Percentiles rank a stretch among this genome's conserved stretches.
Evolutionary conservation across 2,329 filamentous ascomycete genomes (phyloP).

Genomic region (Alternaria rosae): DNA sequence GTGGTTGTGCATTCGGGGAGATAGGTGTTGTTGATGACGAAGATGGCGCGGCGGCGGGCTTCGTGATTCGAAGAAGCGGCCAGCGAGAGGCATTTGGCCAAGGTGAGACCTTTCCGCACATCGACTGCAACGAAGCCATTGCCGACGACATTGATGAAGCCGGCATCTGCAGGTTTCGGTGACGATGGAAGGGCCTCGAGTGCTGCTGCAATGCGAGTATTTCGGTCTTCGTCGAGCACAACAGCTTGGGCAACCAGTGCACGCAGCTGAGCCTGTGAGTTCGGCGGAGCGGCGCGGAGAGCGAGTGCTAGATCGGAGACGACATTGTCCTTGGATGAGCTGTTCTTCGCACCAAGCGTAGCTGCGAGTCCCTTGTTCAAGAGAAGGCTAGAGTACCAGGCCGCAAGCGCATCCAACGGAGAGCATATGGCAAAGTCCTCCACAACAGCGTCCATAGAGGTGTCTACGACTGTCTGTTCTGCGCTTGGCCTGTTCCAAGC

Average conservation of each 20-base stretch:
- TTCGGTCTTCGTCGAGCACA: constrained; percentile 61
- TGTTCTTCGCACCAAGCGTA: constrained; percentile 65
- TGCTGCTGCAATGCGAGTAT: constrained; percentile 60
- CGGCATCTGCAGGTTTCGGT: constrained; percentile 44
- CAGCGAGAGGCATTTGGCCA: constrained; percentile 66
- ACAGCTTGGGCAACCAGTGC: constrained; percentile 67
- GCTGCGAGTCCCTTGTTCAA: constrained; percentile 73
- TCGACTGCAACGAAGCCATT: constrained; percentile 65
- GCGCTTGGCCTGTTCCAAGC: constrained; percentile 84
- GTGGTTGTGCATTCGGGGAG: constrained; percentile 52
- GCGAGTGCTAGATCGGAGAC: constrained; percentile 70
- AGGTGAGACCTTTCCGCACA: constrained; percentile 64
- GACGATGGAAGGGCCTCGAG: constrained; percentile 59
- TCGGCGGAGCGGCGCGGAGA: constrained; percentile 75
- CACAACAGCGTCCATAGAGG: constrained; percentile 81
- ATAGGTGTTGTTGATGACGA: constrained; percentile 51
- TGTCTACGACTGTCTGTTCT: constrained; percentile 69
- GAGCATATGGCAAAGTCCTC: constrained; percentile 86
- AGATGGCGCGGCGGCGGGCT: constrained; percentile 50
- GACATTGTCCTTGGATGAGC: constrained; percentile 53
- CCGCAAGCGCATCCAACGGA: constrained; percentile 86
- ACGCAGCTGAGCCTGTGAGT: constrained; percentile 72
- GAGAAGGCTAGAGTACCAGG: constrained; percentile 83
- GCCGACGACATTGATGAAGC: constrained; percentile 57
- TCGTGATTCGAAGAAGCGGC: constrained; percentile 48